These are phyloP conservation scores for Fusarium pseudograminearum DNA, from an alignment of 2,329 filamentous ascomycete species.

Conservation along the genomic window DNA sequence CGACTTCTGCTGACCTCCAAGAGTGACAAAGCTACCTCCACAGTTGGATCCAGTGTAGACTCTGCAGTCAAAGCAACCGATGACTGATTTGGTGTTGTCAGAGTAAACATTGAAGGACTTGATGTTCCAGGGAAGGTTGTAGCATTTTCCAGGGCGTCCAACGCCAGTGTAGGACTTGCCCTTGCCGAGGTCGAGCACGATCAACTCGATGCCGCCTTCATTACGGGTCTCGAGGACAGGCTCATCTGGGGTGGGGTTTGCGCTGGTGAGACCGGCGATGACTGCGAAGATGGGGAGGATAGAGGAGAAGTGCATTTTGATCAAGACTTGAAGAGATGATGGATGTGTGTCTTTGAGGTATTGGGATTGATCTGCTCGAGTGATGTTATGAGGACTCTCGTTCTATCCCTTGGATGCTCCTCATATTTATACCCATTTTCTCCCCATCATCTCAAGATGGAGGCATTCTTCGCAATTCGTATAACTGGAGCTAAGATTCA, in stretches of 20 bases:
- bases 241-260: neutral
- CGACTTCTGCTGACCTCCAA: neutral
- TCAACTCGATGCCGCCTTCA: neutral
- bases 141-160: neutral
- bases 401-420: neutral
- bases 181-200: slow-evolving; percentile 2
- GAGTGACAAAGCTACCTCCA: neutral
- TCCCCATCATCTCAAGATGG: neutral
- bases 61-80: slow-evolving; percentile 16
- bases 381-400: neutral
- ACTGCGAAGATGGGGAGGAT: neutral
- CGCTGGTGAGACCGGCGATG: neutral
- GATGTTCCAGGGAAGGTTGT: slow-evolving; percentile 4
- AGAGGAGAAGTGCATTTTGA: slow-evolving; percentile 1
- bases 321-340: neutral
- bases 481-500: neutral
- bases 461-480: slow-evolving; percentile 2
- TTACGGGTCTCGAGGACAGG: neutral
- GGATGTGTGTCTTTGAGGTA: neutral
- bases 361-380: neutral
- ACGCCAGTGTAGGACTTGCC: slow-evolving; percentile 7
- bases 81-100: neutral
- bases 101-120: neutral
- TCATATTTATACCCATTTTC: neutral
- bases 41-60: neutral